Evolutionary conservation across 306 rosid genomes (phyloP).

Genomic region (Senna siamea): DNA sequence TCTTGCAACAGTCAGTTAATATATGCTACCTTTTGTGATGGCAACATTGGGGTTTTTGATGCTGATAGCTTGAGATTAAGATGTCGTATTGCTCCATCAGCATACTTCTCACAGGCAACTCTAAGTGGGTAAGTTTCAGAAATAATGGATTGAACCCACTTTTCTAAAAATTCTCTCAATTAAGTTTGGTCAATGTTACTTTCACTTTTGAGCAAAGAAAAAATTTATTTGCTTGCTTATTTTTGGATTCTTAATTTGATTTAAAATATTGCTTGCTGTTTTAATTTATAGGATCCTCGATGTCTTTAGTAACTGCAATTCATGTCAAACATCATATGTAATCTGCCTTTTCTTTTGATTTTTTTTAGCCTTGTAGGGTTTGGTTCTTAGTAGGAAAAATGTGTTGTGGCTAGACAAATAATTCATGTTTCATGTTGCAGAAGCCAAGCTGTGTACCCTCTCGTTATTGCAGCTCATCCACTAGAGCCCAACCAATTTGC

Average conservation of each 20-base stretch:
- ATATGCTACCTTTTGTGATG: constrained; percentile 70
- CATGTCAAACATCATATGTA: neutral
- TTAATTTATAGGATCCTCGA: constrained; percentile 15
- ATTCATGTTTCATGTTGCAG: constrained; percentile 48
- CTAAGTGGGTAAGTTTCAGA: constrained; percentile 62
- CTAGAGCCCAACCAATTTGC: constrained; percentile 76
- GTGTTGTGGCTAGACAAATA: constrained; percentile 24
- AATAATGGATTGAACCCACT: constrained; percentile 18
- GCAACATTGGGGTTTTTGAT: constrained; percentile 82
- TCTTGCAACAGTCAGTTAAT: constrained; percentile 77
- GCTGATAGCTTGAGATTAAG: constrained; percentile 75
- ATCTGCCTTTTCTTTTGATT: too few species aligned
- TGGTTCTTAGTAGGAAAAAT: neutral
- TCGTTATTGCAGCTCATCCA: constrained; percentile 78
- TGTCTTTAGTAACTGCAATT: neutral
- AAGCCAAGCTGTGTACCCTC: constrained; percentile 66
- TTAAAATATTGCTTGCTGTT: constrained; percentile 22
- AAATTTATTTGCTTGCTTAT: neutral
- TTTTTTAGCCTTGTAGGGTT: neutral
- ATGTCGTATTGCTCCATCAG: constrained; percentile 80
- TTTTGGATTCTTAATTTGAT: too few species aligned
- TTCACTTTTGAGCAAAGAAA: neutral
- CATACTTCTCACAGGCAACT: constrained; percentile 59
- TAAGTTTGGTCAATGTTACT: neutral
- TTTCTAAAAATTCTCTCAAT: neutral